Conservation (phyloP, 305 asterid genomes). For the Stenogyne calaminthoides region DNA sequence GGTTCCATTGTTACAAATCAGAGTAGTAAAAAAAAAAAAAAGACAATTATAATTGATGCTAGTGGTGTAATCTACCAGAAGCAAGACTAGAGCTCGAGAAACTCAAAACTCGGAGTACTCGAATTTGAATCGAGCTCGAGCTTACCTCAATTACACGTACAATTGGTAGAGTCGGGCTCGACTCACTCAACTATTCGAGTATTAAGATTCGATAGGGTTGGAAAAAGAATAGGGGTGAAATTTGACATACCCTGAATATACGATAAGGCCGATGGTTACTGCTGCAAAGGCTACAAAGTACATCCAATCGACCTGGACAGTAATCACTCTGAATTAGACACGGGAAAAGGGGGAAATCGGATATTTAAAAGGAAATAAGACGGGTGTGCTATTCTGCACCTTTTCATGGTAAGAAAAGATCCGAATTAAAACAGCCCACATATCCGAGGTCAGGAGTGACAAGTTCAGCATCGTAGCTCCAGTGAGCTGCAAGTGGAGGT, state of each 20-base stretch:
- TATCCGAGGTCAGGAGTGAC: slow-evolving; percentile 92
- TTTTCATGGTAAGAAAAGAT: slow-evolving; percentile 90
- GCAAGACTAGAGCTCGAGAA: background rate
- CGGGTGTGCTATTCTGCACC: slow-evolving; percentile 41
- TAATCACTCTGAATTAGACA: slow-evolving; percentile 23
- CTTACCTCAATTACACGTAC: too few species aligned
- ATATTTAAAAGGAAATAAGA: background rate
- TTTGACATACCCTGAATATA: slow-evolving; percentile 73
- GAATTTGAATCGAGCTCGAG: background rate
- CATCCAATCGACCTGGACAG: slow-evolving; percentile 94
- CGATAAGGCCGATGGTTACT: slow-evolving; percentile 71
- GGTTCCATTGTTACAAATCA: background rate
- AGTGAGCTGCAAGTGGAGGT: slow-evolving; percentile 62
- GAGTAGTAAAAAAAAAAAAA: too few species aligned
- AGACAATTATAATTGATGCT: background rate
- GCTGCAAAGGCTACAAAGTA: slow-evolving; percentile 85
- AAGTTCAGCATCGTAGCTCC: slow-evolving; percentile 92
- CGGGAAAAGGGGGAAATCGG: background rate
- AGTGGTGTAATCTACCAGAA: too few species aligned
- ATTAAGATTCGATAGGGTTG: background rate
- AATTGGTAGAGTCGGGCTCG: background rate
- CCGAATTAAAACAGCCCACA: slow-evolving; percentile 98
- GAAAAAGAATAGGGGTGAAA: background rate
- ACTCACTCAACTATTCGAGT: background rate
- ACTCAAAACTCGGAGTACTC: too few species aligned